Evolutionary conservation across 352 stramenopile species (phyloP), one percentile per base, ranked within the genome.

Genomic region (Pythium brachiatum): DNA sequence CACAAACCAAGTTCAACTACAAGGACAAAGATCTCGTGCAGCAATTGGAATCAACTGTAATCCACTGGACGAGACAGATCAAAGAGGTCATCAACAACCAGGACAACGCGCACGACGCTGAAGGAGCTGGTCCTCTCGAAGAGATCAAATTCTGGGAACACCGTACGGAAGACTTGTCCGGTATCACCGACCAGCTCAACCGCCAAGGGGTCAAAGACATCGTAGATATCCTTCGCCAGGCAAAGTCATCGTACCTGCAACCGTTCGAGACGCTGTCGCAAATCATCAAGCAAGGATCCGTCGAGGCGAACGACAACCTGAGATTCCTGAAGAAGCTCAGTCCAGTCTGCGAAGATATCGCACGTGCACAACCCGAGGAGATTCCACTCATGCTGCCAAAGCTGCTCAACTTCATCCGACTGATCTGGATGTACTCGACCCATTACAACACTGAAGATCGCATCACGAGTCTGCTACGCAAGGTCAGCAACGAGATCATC

Each of bases 71-170:
- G 26, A 73, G 94, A 3, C 96, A 99, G 68, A 98, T 99, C 67
- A 98, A 98, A 65, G 94, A 98, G 59, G 92, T 99, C 21, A 92
- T 98, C 39, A 98, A 97, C 70, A 98, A 97, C 68, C 92, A 98
- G 58, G 89, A 98, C 72, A 97, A 96, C 39, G 87, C 80, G 0
- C 82, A 96, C 54, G 88, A 97, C 53, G 84, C 87, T 0, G 94
- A 98, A 61, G 94, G 82, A 2, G 83, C 91, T 0, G 94, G 95
- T 0, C 95, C 95, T 2, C 66, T 98, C 0, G 90, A 98, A 65
- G 95, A 98, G 73, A 98, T 98, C 65, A 93, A 98, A 60, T 98
- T 98, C 67, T 98, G 95, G 95, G 81, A 96, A 29, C 84, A 90
- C 54, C 89, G 95, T 12, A 97, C 89, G 0, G 72, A 97, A 60